Base-by-base conservation (phyloP, 345 rosid genomes). In the Eucalyptus marginata region DNA sequence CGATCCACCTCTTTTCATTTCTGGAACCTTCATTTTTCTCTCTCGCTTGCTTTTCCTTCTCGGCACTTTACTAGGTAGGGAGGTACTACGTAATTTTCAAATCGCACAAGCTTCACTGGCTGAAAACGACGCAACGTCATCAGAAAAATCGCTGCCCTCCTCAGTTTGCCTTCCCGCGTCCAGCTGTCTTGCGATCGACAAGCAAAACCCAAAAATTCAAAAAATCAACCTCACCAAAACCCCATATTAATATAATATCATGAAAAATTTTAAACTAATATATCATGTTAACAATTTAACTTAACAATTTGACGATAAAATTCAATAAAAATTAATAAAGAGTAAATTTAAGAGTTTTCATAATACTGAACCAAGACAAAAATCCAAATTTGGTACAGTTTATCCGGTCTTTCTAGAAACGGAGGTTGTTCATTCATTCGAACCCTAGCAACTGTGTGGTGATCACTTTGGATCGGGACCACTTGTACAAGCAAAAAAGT, bases 251-350 rank as follows among this genome's bases (percentile, higher is more conserved):
- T 51, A 51, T 8, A 56, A 56, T 10, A 56, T 24, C 5, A 22
- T 2, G 0, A 56, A 1, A 22, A 22, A 22, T 24, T 0, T 56
- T 9, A 2, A 56, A 24, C 40, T 4, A 4, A 4, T 52, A 20
- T 52, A 8, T 52, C 0, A 0, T 10, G 0, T 9, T 2, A 56
- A 56, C 13, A 6, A 24, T 56, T 1, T 0, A 56, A 56, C 3
- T 56, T 4, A 24, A 3, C 1, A 56, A 10, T 56, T 24, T 56
- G 2, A 56, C 0, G 0, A 0, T 56, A 56, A 56, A 56, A 56
- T 24, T 56, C 0, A 56, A 56, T 56, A 1, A 24, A 56, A 56
- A 56, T 1, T 56, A 4, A 24, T 0, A 22, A 0, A 56, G 2
- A 0, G 5, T 24, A 56, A 56, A 24, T 24, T 24, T 56, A 24